Conservation (phyloP, 805 yeast species). For the Myxozyma melibiosi region DNA sequence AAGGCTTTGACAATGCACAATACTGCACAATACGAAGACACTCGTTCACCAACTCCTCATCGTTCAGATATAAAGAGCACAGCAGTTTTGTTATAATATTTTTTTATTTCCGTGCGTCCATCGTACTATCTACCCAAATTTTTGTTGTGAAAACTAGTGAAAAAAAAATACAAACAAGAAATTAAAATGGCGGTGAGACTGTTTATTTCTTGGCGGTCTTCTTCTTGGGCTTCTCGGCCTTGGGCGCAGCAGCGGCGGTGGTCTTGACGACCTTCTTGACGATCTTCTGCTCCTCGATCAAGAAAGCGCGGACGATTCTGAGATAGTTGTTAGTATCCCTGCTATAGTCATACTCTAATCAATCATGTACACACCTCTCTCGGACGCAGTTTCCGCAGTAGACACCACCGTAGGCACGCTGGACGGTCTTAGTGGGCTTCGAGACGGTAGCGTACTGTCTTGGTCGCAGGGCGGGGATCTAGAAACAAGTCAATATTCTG, state of each 20-base stretch:
- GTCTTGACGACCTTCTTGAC: slow-evolving; percentile 99
- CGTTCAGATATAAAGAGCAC: too few species aligned
- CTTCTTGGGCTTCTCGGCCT: slow-evolving; percentile 50
- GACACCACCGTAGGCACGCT: slow-evolving; percentile 99
- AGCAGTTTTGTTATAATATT: too few species aligned
- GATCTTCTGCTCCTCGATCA: slow-evolving; percentile 99
- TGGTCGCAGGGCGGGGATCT: slow-evolving; percentile 90
- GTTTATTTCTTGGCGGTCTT: slow-evolving; percentile 29
- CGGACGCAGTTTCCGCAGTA: slow-evolving; percentile 96
- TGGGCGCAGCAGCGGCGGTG: slow-evolving; percentile 78
- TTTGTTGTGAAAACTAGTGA: too few species aligned
- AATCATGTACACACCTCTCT: slow-evolving; percentile 53
- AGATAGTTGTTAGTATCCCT: too few species aligned
- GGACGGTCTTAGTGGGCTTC: slow-evolving; percentile 96
- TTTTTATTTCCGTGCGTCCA: too few species aligned
- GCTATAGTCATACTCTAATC: not conserved
- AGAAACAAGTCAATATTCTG: not conserved
- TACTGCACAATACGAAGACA: too few species aligned
- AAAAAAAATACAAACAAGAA: too few species aligned
- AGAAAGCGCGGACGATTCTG: slow-evolving; percentile 98
- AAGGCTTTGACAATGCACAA: too few species aligned
- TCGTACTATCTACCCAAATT: too few species aligned
- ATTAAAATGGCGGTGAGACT: too few species aligned
- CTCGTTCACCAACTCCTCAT: too few species aligned
- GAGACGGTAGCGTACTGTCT: slow-evolving; percentile 94